Base-by-base conservation (phyloP, 108 stramenopile genomes). In the Epipyxis sp. region DNA sequence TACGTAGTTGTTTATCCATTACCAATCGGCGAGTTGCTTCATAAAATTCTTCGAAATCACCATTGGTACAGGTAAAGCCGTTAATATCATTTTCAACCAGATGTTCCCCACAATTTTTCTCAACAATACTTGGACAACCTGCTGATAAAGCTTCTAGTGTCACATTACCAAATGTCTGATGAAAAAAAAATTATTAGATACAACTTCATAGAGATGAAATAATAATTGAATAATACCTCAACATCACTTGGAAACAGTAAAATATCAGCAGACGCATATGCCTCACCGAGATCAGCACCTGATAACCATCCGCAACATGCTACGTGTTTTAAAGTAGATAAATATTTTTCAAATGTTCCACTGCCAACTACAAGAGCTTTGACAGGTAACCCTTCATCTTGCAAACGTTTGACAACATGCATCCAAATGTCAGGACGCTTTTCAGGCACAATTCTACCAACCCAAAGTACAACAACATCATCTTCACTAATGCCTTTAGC, bases 1-100 rank as follows among this genome's bases (percentile, higher is more conserved):
- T 3, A 13, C 71, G 6, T 54, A 74, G 34, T 13, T 32, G 44
- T 13, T 13, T 42, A 74, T 74, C 71, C 25, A 54, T 27, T 6
- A 74, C 71, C 34, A 74, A 57, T 13, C 6, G 10, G 20, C 50
- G 44, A 6, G 71, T 74, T 6, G 71, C 71, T 57, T 74, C 41
- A 57, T 74, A 74, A 42, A 74, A 74, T 39, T 27, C 71, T 57
- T 74, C 71, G 46, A 74, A 57, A 57, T 74, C 71, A 74, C 71
- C 71, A 6, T 37, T 30, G 25, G 71, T 27, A 37, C 71, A 74
- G 6, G 71, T 74, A 10, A 54, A 39, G 25, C 71, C 71, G 43
- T 74, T 74, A 42, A 74, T 32, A 54, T 42, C 71, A 37, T 74
- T 6, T 6, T 74, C 46, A 39, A 74, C 71, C 6, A 74, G 42